A percentile compares a stretch with the other conserved stretches of the same genome.
phyloP scores from a whole-genome alignment of 2,329 filamentous ascomycete species.

The Colletotrichum acutatum region DNA sequence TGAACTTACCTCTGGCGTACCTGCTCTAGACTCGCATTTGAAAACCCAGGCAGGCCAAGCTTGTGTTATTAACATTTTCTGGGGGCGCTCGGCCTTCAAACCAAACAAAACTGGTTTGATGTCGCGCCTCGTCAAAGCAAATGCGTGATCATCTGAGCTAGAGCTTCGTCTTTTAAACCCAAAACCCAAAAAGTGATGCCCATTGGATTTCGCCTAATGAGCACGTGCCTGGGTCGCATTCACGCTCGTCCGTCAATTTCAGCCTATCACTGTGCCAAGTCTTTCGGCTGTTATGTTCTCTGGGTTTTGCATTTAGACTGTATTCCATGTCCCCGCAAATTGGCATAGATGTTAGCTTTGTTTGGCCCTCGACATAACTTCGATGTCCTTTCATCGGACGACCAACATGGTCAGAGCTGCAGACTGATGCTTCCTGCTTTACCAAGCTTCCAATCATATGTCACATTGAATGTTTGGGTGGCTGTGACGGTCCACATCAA shows the following conservation, averaged over 20 bases:
- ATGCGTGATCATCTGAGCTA: background rate
- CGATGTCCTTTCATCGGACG: no score
- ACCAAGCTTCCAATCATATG: no score
- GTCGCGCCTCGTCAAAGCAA: background rate
- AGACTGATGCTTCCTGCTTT: no score
- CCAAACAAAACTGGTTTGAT: background rate
- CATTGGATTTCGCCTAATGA: background rate
- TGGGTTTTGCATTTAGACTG: no score
- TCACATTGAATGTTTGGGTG: no score
- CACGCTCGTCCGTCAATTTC: background rate
- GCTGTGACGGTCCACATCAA: no score
- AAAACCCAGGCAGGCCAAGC: background rate
- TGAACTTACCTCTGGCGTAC: background rate
- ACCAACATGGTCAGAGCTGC: no score
- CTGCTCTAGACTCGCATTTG: background rate
- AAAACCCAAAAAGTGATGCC: background rate
- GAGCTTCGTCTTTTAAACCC: background rate
- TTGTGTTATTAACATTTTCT: background rate
- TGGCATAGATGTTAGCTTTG: no score
- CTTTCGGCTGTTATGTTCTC: no score
- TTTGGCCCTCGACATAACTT: no score
- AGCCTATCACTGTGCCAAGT: background rate
- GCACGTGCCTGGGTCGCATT: background rate
- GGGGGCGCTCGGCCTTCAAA: background rate
- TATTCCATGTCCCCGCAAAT: no score